Evolutionary conservation across 2,329 filamentous ascomycete species (phyloP).

Genomic region (Aspergillus intermedius): DNA sequence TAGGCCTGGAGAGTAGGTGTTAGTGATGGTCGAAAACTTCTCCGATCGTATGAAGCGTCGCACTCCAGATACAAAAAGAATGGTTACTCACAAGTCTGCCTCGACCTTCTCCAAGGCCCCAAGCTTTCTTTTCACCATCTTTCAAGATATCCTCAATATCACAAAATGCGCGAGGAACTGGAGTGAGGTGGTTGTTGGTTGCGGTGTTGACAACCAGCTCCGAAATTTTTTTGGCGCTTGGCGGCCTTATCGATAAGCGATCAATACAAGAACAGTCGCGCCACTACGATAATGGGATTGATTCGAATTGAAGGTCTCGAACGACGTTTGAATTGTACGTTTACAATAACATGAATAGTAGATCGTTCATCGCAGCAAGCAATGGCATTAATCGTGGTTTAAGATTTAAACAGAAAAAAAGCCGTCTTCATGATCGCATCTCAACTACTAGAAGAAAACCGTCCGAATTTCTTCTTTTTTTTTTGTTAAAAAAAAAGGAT

Average conservation of each 20-base stretch:
- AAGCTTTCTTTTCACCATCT: constrained; percentile 80
- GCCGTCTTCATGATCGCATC: constrained; percentile 37
- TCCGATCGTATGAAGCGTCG: neutral
- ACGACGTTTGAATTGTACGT: too few species aligned
- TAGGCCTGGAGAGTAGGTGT: constrained; percentile 51
- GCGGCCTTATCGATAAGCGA: constrained; percentile 29
- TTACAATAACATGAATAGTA: too few species aligned
- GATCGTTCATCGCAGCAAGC: neutral
- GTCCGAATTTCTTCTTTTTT: constrained; percentile 31
- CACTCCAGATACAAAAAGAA: neutral
- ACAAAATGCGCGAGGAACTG: constrained; percentile 64
- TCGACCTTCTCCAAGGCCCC: constrained; percentile 93
- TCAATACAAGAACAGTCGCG: constrained; percentile 2
- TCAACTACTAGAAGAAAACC: constrained; percentile 37
- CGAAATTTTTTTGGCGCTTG: constrained; percentile 23
- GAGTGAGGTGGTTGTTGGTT: constrained; percentile 51
- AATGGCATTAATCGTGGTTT: neutral
- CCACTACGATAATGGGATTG: neutral
- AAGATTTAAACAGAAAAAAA: constrained; percentile 14
- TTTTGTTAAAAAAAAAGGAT: constrained; percentile 15
- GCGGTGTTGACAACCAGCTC: constrained; percentile 9
- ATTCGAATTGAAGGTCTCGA: too few species aligned
- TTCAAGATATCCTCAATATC: constrained; percentile 4
- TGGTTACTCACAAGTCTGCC: constrained; percentile 63
- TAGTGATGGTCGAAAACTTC: constrained; percentile 15